phyloP scores from a whole-genome alignment of 768 basidiomycete species.

The Tylopilus felleus region DNA sequence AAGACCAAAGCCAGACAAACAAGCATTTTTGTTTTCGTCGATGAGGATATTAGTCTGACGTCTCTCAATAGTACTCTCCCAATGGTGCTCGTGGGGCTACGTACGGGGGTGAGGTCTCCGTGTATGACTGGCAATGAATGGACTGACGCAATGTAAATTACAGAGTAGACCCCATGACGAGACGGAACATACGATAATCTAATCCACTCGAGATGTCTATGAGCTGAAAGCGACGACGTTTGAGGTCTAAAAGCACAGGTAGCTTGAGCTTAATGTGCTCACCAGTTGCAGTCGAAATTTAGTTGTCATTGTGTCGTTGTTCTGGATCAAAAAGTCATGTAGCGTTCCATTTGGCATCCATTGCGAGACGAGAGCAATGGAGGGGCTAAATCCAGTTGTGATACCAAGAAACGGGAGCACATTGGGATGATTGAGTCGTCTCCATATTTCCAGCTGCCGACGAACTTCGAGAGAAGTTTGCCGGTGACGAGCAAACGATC shows the following conservation, averaged over 20 bases:
- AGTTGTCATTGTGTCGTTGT: neutral
- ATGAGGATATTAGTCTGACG: slow-evolving; percentile 15
- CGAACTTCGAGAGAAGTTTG: slow-evolving; percentile 3
- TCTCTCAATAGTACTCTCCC: neutral
- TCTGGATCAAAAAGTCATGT: slow-evolving; percentile 1
- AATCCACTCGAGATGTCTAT: slow-evolving; percentile 15
- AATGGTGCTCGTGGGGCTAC: neutral
- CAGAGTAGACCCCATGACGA: neutral
- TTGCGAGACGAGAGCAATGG: slow-evolving; percentile 8
- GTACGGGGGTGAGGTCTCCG: slow-evolving; percentile 13
- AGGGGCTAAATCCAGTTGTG: slow-evolving; percentile 9
- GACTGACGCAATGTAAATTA: neutral
- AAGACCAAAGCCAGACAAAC: slow-evolving; percentile 11
- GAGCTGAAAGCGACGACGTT: neutral
- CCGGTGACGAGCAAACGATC: neutral
- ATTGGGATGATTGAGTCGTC: slow-evolving; percentile 16
- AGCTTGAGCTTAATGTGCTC: neutral
- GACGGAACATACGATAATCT: slow-evolving; percentile 9
- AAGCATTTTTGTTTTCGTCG: slow-evolving; percentile 5
- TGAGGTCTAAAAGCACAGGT: neutral
- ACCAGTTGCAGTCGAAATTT: slow-evolving; percentile 10
- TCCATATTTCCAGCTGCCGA: slow-evolving; percentile 15
- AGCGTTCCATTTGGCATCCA: slow-evolving; percentile 13
- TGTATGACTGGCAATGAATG: slow-evolving; percentile 17
- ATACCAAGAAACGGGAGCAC: slow-evolving; percentile 16